A percentile compares a stretch with the other conserved stretches of the same genome.
Evolutionary conservation across 306 rosid species (phyloP).

Genomic region (Gynostemma pentaphyllum): DNA sequence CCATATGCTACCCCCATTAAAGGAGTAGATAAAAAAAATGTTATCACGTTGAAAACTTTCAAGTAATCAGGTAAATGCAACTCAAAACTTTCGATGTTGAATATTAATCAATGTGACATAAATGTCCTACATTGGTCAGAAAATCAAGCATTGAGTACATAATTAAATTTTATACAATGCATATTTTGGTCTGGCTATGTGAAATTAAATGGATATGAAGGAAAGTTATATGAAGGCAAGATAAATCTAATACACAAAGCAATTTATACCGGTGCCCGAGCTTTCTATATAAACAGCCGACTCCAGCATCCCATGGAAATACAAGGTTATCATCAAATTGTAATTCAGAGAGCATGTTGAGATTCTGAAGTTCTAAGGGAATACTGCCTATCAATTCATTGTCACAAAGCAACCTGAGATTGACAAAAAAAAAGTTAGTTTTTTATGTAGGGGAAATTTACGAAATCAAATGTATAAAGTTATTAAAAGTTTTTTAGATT

Average conservation of each 20-base stretch:
- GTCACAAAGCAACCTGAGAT: slow-evolving; percentile 46
- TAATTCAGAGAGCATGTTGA: slow-evolving; percentile 27
- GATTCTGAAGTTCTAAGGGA: slow-evolving; percentile 32
- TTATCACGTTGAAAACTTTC: slow-evolving; percentile 2
- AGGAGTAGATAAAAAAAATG: slow-evolving; percentile 15
- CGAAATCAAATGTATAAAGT: too few species aligned
- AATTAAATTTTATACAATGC: not conserved
- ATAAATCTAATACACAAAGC: not conserved
- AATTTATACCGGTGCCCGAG: slow-evolving; percentile 49
- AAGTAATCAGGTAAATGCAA: not conserved
- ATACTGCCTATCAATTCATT: slow-evolving; percentile 44
- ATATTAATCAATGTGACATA: too few species aligned
- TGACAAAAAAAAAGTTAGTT: slow-evolving; percentile 12
- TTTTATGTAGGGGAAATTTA: not conserved
- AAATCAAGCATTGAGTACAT: not conserved
- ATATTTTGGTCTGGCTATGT: not conserved
- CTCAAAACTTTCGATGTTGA: not conserved
- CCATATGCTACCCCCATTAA: slow-evolving; percentile 48
- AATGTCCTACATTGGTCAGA: not conserved
- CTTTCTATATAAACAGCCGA: slow-evolving; percentile 45
- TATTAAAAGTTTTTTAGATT: too few species aligned
- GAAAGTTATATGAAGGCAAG: not conserved
- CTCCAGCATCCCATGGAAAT: slow-evolving; percentile 18
- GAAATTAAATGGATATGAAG: not conserved
- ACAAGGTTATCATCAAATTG: slow-evolving; percentile 33